Evolutionary conservation across 2,329 filamentous ascomycete genomes (phyloP), one percentile per base, ranked within the genome.

Genomic region (Calonectria pauciramosa): DNA sequence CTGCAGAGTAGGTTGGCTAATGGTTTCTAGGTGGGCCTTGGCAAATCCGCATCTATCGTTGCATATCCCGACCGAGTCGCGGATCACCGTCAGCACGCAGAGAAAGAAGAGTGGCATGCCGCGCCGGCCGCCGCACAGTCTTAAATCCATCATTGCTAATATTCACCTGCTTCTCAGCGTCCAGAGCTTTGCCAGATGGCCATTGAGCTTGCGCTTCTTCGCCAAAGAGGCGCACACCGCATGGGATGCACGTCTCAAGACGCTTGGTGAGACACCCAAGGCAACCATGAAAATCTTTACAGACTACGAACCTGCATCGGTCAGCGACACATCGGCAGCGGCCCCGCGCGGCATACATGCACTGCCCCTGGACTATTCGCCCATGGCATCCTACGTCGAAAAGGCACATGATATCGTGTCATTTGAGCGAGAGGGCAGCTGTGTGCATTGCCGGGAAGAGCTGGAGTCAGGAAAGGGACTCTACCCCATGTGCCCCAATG

Each of bases 141-240:
- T 98, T 56, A 89, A 87, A 30, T 94, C 94, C 4, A 89, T 95
- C 49, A 83, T 99, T 34, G 93, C 93, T 4, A 97, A 98, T 80
- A 84, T 99, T 32, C 94, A 98, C 82, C 87, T 97, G 3, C 88
- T 99, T 0, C 89, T 98, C 1, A 90, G 94, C 0, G 94, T 96
- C 2, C 90, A 91, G 3, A 97, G 95, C 83, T 99, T 99, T 82
- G 87, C 88, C 20, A 88, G 92, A 59, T 98, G 96, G 96, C 96
- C 96, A 26, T 87, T 99, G 68, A 91, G 91, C 68, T 83, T 98
- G 60, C 93, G 94, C 30, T 96, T 99, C 84, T 96, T 98, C 78
- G 88, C 89, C 2, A 86, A 87, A 4, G 94, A 96, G 73, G 93
- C 95, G 0, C 90, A 94, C 79, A 86, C 86, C 26, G 88, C 90